These are phyloP conservation scores for Lindgomyces ingoldianus DNA, from an alignment of 495 filamentous ascomycete genomes.

Conservation along the genomic window DNA sequence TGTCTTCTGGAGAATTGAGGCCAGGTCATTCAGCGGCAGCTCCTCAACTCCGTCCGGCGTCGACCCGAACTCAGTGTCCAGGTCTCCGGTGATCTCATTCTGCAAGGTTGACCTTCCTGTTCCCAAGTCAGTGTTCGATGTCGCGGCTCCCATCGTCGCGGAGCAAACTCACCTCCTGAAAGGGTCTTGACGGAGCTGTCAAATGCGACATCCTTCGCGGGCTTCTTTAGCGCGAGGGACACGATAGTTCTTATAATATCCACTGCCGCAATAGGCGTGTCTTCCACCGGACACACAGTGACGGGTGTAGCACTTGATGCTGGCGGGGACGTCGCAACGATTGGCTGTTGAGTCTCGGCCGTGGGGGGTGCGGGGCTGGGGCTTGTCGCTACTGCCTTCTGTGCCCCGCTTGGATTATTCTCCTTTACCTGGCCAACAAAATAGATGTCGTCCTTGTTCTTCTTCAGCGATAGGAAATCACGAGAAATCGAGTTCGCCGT, in stretches of 20 bases:
- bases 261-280: slow-evolving; percentile 77
- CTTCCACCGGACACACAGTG: slow-evolving; percentile 74
- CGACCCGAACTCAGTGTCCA: slow-evolving; percentile 95
- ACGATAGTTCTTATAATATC: slow-evolving; percentile 88
- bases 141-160: too few relatives aligned
- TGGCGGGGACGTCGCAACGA: slow-evolving; percentile 31
- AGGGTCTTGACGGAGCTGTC: slow-evolving; percentile 96
- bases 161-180: slow-evolving; percentile 95
- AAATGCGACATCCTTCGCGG: slow-evolving; percentile 77
- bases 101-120: slow-evolving; percentile 94
- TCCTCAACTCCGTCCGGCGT: slow-evolving; percentile 98
- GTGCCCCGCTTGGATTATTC: slow-evolving; percentile 60
- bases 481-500: slow-evolving; percentile 55
- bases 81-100: slow-evolving; percentile 88
- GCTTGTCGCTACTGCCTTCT: slow-evolving; percentile 51
- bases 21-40: slow-evolving; percentile 90
- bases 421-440: slow-evolving; percentile 92
- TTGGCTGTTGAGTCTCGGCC: slow-evolving; percentile 54
- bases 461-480: slow-evolving; percentile 97
- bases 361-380: slow-evolving; percentile 46
- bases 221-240: slow-evolving; percentile 94
- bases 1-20: slow-evolving; percentile 88
- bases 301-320: slow-evolving; percentile 46
- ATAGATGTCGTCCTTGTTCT: slow-evolving; percentile 97
- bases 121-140: too few relatives aligned